These are phyloP conservation scores for Plasmodium malariae DNA, from an alignment of 169 alveolate genomes.

Conservation along the genomic window DNA sequence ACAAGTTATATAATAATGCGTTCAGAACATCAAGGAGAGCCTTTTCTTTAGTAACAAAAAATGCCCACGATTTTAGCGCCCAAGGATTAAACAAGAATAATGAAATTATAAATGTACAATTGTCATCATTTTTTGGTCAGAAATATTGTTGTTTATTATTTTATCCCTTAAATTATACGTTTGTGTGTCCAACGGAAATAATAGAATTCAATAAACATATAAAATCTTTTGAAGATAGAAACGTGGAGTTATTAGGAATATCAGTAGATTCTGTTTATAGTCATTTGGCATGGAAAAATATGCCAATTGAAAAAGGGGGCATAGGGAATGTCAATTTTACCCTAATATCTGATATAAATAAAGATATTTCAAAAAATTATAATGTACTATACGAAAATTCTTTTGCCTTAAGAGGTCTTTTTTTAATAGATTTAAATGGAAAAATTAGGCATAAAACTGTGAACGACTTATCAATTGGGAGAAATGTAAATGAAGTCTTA, in stretches of 20 bases:
- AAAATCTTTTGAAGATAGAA: slow-evolving; percentile 79
- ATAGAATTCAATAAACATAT: slow-evolving; percentile 84
- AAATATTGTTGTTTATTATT: slow-evolving; percentile 83
- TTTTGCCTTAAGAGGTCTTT: slow-evolving; percentile 84
- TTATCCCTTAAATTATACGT: slow-evolving; percentile 87
- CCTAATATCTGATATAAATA: slow-evolving; percentile 83
- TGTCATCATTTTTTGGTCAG: slow-evolving; percentile 79
- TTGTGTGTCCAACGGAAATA: slow-evolving; percentile 88
- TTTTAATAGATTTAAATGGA: slow-evolving; percentile 83
- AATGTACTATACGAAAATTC: slow-evolving; percentile 83
- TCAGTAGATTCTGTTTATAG: slow-evolving; percentile 87
- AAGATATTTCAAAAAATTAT: slow-evolving; percentile 80
- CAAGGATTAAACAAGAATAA: slow-evolving; percentile 79
- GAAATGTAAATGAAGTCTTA: slow-evolving; percentile 86
- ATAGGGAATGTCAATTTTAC: slow-evolving; percentile 83
- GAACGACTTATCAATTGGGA: slow-evolving; percentile 85
- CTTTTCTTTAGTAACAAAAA: slow-evolving; percentile 78
- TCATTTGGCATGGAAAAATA: slow-evolving; percentile 86
- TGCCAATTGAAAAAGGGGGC: slow-evolving; percentile 85
- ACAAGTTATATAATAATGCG: not conserved
- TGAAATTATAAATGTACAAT: slow-evolving; percentile 78
- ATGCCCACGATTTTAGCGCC: slow-evolving; percentile 80
- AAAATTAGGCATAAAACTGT: slow-evolving; percentile 83
- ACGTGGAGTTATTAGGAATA: slow-evolving; percentile 84
- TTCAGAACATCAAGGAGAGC: slow-evolving; percentile 25